These are phyloP conservation scores for Austroboletus olivaceoglutinosus DNA, from an alignment of 1,284 basidiomycete genomes.

Conservation along the genomic window DNA sequence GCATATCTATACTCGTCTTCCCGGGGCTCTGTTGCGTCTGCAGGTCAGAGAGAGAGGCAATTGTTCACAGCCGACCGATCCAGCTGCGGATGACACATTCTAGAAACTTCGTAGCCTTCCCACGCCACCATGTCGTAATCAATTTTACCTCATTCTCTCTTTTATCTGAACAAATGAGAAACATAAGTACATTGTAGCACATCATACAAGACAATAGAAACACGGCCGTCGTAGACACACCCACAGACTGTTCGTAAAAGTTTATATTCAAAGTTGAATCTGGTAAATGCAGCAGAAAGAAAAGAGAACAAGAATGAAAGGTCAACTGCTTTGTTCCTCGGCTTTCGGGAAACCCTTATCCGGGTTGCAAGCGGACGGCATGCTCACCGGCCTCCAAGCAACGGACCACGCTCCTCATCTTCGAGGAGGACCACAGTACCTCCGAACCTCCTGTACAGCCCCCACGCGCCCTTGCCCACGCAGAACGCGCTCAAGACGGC, in stretches of 20 bases:
- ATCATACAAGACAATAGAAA: conserved; percentile 2
- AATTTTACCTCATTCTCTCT: neutral
- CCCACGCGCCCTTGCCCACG: conserved; percentile 72
- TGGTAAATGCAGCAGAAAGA: neutral
- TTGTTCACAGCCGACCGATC: neutral
- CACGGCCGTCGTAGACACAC: conserved; percentile 5
- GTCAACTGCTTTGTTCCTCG: neutral
- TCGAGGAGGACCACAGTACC: conserved; percentile 55
- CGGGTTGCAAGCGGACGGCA: neutral
- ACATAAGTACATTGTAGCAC: conserved; percentile 3
- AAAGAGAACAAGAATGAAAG: neutral
- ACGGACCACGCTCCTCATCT: conserved; percentile 86
- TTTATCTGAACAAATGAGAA: neutral
- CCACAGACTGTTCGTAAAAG: conserved; percentile 6
- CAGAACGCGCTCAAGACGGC: conserved; percentile 83
- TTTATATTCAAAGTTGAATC: neutral
- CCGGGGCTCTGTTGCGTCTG: neutral
- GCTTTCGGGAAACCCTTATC: neutral
- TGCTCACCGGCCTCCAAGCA: conserved; percentile 45
- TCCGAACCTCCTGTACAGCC: conserved; percentile 44
- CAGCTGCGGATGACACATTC: conserved; percentile 21
- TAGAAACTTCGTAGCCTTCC: conserved; percentile 13
- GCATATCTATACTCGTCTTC: neutral
- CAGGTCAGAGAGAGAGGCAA: neutral
- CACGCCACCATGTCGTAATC: conserved; percentile 13